Base-by-base conservation (phyloP, 108 stramenopile genomes). In the Cyclotella atomus region DNA sequence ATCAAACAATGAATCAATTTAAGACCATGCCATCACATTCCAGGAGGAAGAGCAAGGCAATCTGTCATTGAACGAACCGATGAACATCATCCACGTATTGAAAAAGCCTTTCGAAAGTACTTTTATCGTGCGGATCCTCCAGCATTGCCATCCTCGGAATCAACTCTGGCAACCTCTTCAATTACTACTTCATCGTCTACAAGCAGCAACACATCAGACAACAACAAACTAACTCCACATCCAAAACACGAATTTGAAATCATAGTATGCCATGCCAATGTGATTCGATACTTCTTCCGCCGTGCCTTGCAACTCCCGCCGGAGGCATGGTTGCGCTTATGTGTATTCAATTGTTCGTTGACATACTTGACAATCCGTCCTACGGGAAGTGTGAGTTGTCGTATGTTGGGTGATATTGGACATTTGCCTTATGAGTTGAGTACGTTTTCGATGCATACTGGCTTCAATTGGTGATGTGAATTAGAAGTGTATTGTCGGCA, bases 221-320 rank as follows among this genome's bases (percentile, higher is more conserved):
- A 45, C 55, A 21, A 24, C 43, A 16, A 59, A 69, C 14, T 66
- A 60, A 10, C 65, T 24, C 69, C 65, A 25, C 29, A 76, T 41
- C 75, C 87, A 14, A 69, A 81, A 20, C 94, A 97, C 71, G 92
- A 96, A 72, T 96, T 95, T 75, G 95, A 95, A 75, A 89, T 97
- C 53, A 89, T 97, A 45, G 93, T 97, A 10, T 93, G 97, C 59
- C 97, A 97, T 63, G 97, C 90, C 66, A 97, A 96, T 63, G 95
- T 97, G n/a, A 97, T 97, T 83, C 93, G 97, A 9, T 97, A 96
- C 82, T 94, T 96, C 68, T 80, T 95, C 24, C 88, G 93, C 60
- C 87, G 97, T 2, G 97, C 97, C 3, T 67, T 97, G 59, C 97
- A 97, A 68, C 53, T 97, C 4, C 95, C 95, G 68, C 95, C 95